phyloP scores from a whole-genome alignment of 2,329 filamentous ascomycete genomes.

The Fusarium caatingaense region DNA sequence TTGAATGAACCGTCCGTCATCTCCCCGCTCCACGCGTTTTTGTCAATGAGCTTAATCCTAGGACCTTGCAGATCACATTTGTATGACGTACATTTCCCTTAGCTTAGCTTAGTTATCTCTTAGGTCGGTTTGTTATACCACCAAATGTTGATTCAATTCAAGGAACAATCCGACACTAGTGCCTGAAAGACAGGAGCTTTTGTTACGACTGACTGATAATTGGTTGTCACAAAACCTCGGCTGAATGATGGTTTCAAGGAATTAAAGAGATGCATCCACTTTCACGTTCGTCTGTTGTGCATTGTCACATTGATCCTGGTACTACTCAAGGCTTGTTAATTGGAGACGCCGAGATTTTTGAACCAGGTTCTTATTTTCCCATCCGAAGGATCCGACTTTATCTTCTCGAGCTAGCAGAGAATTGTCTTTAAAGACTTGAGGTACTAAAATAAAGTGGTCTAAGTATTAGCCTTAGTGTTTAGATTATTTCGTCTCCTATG shows the following conservation, averaged over 20 bases:
- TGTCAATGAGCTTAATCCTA: slow-evolving; percentile 4
- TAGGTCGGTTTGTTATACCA: background rate
- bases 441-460: rapidly evolving
- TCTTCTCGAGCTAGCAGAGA: no score
- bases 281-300: slow-evolving; percentile 3
- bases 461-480: rapidly evolving
- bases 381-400: background rate
- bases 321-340: slow-evolving; percentile 15
- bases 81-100: background rate
- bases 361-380: background rate
- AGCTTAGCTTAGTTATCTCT: background rate
- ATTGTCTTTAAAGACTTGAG: no score
- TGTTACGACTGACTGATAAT: background rate
- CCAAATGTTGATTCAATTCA: slow-evolving; percentile 26
- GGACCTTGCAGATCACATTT: slow-evolving; percentile 8
- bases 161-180: slow-evolving; percentile 20
- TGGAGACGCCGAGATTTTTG: slow-evolving; percentile 2
- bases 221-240: background rate
- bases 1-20: slow-evolving; percentile 19
- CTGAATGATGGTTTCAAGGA: slow-evolving; percentile 10
- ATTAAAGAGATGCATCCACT: background rate
- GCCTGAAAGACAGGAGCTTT: slow-evolving; percentile 12
- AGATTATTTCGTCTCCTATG: background rate
- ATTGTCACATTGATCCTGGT: background rate
- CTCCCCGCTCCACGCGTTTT: slow-evolving; percentile 16